Conservation (phyloP, 2,329 filamentous ascomycete genomes). For the Rasamsonia emersonii region DNA sequence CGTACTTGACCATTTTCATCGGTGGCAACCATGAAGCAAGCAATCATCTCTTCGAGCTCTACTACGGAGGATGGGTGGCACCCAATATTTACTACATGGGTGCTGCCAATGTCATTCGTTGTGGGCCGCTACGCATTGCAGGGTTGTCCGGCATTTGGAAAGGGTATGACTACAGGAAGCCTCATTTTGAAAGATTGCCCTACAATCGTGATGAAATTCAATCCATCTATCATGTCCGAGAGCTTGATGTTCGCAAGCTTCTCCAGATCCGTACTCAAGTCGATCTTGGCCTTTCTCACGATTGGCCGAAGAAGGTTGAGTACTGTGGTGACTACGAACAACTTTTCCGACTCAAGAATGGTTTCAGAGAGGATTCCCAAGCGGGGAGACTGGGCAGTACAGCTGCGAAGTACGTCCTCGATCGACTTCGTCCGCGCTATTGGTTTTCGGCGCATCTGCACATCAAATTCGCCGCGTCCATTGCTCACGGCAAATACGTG, state of each 20-base stretch:
- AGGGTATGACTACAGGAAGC: constrained; percentile 72
- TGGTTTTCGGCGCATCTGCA: constrained; percentile 97
- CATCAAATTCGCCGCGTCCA: constrained; percentile 66
- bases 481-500: constrained; percentile 38
- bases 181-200: constrained; percentile 77
- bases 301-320: constrained; percentile 86
- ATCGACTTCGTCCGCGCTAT: constrained; percentile 68
- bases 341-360: constrained; percentile 65
- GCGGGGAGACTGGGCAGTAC: constrained; percentile 68
- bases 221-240: constrained; percentile 81
- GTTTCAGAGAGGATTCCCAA: constrained; percentile 66
- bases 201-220: constrained; percentile 69
- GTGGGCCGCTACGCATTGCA: constrained; percentile 79
- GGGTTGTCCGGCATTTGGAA: constrained; percentile 95
- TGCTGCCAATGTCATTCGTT: constrained; percentile 75
- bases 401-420: constrained; percentile 71
- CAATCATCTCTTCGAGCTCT: constrained; percentile 82
- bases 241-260: constrained; percentile 84
- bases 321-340: constrained; percentile 60
- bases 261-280: constrained; percentile 77
- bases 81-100: constrained; percentile 97
- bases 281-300: constrained; percentile 86
- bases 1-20: constrained; percentile 85
- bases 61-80: constrained; percentile 94
- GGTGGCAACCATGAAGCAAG: constrained; percentile 94